Evolutionary conservation across 768 basidiomycete species (phyloP), one percentile per base, ranked within the genome.

Genomic region (Pleurotus salmoneostramineus): DNA sequence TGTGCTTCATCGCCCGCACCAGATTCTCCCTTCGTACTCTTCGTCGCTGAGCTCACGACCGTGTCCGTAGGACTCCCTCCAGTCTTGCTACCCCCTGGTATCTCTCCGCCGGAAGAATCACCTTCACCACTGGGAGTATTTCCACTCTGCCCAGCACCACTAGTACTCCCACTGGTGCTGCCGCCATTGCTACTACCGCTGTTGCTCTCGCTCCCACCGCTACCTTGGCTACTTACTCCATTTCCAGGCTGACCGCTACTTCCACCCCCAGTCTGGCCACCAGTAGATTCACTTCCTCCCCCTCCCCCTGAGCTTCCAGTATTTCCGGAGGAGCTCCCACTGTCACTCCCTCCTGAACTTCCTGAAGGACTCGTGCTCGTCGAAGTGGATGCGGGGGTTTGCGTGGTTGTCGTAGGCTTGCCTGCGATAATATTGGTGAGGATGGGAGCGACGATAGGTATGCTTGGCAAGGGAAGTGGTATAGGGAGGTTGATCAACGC

Each of bases 401-500:
- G 48, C 54, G n/a, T 55, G 21, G 47, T 44, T 46, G 51, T 50
- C 33, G 15, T 32, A n/a, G 32, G 59, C 14, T 12, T 62, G 8
- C 65, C 68, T 27, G 64, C 68, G 31, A 78, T 40, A 34, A 81
- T 31, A 21, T 75, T 66, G 17, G 60, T 68, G 37, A 75, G 52
- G 14, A 83, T 33, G 2, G 73, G 69, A n/a, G 66, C 65, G 33
- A 77, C 62, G 32, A 81, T 49, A 2, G 81, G 77, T 37, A 80
- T 64, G 6, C 76, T 71, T 11, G 77, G 76, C 21, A 77, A 46
- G 12, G 14, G 14, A 35, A 55, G 32, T 6, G 75, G 68, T 27
- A 76, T 60, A 34, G 75, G 69, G 2, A 77, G 63, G 36, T 71
- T 70, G 42, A 77, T 66, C 60, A 76, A 74, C 2, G 69, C 61